Base-by-base conservation (phyloP, 2,329 filamentous ascomycete species). In the Aspergillus tamarii region DNA sequence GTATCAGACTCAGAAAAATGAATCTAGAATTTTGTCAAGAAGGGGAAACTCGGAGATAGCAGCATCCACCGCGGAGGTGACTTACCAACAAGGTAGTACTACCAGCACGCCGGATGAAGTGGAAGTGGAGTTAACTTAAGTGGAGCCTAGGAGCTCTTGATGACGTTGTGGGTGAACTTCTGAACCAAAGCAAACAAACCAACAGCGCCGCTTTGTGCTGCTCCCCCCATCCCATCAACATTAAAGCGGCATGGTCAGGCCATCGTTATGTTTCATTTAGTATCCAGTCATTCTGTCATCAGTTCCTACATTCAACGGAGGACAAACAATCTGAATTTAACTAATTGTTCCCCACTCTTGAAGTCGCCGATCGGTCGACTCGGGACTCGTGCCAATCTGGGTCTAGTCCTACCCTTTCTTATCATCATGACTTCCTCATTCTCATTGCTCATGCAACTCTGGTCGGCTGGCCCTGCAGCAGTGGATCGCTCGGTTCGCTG, bases 321-420 rank as follows among this genome's bases (percentile, higher is more conserved):
- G 26, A 30, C 23, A 50, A 50, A 50, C 46, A 30, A 50, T 30
- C 14, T 30, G 26, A n/a, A 28, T 16, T 50, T 28, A 28, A 50
- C 46, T 50, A 52, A 19, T 52, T 10, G 30, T 50, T 28, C 46
- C 46, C 46, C 26, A 32, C 28, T n/a, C 8, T 28, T 28, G 28
- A 32, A 52, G 48, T 52, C 26, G 28, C 28, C 28, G 28, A 52
- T 52, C 48, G 48, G 48, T 52, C n/a, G 48, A 52, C 21, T 52
- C 48, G 48, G 48, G 48, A 52, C 48, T 52, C 48, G 48, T 52
- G 19, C 48, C 48, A 32, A 32, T 34, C 48, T 52, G 2, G 48
- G 48, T 52, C 48, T 52, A 52, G 48, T 52, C 48, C 48, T 52
- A 52, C 48, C 30, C 28, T 52, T 52, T 52, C 48, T 52, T 52